Percentiles rank a stretch among this genome's conserved stretches.
These are phyloP conservation scores for Ascochyta pisi DNA, from an alignment of 2,329 filamentous ascomycete genomes.

Conservation along the genomic window DNA sequence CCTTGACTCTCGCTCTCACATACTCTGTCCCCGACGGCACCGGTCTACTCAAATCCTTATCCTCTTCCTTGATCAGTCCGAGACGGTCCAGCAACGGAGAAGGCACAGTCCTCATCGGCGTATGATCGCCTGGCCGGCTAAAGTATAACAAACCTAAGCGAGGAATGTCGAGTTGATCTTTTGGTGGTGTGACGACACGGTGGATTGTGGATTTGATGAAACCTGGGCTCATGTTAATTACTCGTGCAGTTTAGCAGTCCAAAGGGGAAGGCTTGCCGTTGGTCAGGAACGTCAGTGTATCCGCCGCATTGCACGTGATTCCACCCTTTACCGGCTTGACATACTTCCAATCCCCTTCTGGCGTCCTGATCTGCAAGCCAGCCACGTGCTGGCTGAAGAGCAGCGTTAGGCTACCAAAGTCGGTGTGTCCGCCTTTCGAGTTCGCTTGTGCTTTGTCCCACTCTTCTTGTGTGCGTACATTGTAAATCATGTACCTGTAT, in stretches of 20 bases:
- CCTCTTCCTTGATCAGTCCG: slow-evolving; percentile 50
- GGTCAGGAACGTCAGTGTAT: slow-evolving; percentile 48
- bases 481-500: slow-evolving; percentile 28
- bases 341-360: slow-evolving; percentile 47
- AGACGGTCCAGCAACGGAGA: slow-evolving; percentile 40
- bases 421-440: slow-evolving; percentile 58
- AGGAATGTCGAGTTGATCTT: slow-evolving; percentile 57
- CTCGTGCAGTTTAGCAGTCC: not conserved
- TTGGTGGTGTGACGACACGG: slow-evolving; percentile 56
- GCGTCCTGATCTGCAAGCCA: slow-evolving; percentile 59
- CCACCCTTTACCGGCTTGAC: slow-evolving; percentile 47
- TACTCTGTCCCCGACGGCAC: slow-evolving; percentile 55
- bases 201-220: slow-evolving; percentile 58
- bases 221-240: slow-evolving; percentile 19
- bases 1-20: slow-evolving; percentile 55
- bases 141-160: slow-evolving; percentile 34
- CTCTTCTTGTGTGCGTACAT: slow-evolving; percentile 23
- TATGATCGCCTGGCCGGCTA: slow-evolving; percentile 31
- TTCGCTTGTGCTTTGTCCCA: slow-evolving; percentile 49
- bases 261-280: slow-evolving; percentile 34
- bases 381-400: slow-evolving; percentile 66
- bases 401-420: slow-evolving; percentile 62
- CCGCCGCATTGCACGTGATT: slow-evolving; percentile 51
- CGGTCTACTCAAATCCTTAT: slow-evolving; percentile 46
- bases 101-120: slow-evolving; percentile 42